phyloP scores from a whole-genome alignment of 768 basidiomycete genomes.

The Auricularia heimuer region DNA sequence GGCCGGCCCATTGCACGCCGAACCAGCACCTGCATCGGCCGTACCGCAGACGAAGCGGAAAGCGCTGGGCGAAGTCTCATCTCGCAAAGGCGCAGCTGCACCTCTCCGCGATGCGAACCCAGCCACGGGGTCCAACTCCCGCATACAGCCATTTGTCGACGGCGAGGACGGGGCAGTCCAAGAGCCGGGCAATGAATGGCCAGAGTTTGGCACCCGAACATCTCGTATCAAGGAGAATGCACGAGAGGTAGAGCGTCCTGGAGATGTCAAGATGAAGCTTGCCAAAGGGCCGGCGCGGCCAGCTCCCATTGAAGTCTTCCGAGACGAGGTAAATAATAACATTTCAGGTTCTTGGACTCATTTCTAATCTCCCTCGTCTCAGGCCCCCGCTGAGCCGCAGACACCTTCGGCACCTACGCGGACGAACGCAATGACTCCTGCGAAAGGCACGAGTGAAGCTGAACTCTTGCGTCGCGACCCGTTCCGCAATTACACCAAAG shows the following conservation, averaged over 20 bases:
- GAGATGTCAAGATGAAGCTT: slow-evolving; percentile 56
- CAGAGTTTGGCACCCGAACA: slow-evolving; percentile 69
- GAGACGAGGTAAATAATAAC: slow-evolving; percentile 49
- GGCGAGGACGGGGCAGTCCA: slow-evolving; percentile 34
- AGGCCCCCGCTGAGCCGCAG: slow-evolving; percentile 17
- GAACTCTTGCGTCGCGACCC: slow-evolving; percentile 74
- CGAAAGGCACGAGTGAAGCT: slow-evolving; percentile 44
- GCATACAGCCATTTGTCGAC: slow-evolving; percentile 66
- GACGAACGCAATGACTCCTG: slow-evolving; percentile 58
- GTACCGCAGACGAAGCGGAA: slow-evolving; percentile 9
- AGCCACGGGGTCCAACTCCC: slow-evolving; percentile 33
- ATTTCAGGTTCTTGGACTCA: slow-evolving; percentile 3
- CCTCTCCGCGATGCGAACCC: slow-evolving; percentile 16
- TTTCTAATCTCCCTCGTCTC: background rate
- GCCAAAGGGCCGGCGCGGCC: slow-evolving; percentile 47
- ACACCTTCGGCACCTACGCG: slow-evolving; percentile 24
- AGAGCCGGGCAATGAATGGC: slow-evolving; percentile 42
- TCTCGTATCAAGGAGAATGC: slow-evolving; percentile 72
- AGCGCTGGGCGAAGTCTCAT: slow-evolving; percentile 1
- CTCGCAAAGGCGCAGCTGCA: slow-evolving; percentile 13
- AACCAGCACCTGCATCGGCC: slow-evolving; percentile 13
- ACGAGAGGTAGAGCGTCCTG: slow-evolving; percentile 57
- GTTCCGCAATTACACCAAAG: slow-evolving; percentile 55
- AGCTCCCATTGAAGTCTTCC: slow-evolving; percentile 56
- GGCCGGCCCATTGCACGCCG: slow-evolving; percentile 9